These are phyloP conservation scores for Colletotrichum cuscutae DNA, from an alignment of 2,329 filamentous ascomycete species.

Conservation along the genomic window DNA sequence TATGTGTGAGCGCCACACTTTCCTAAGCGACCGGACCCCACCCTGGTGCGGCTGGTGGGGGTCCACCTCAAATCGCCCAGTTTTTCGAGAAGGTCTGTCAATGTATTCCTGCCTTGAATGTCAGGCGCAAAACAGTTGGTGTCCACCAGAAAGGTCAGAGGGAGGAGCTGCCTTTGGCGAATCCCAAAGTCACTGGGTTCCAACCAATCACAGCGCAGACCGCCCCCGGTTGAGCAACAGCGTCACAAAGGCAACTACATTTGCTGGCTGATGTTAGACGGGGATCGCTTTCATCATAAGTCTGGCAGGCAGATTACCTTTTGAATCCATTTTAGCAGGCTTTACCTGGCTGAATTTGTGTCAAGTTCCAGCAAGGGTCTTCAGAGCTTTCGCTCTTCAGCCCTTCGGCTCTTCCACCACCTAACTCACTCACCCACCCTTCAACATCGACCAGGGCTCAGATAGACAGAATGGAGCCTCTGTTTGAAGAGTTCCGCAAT, in stretches of 20 bases:
- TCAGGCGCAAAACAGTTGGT: neutral
- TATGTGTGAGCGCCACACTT: slow-evolving; percentile 6
- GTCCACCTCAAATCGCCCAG: neutral
- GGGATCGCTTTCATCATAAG: neutral
- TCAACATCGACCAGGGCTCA: neutral
- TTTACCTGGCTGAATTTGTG: too few relatives aligned
- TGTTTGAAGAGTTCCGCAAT: slow-evolving; percentile 78
- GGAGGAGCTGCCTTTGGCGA: neutral
- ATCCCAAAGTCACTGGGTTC: neutral
- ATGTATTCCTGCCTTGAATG: neutral
- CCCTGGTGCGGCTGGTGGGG: slow-evolving; percentile 2
- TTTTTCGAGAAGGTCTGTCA: neutral
- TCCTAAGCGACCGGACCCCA: slow-evolving; percentile 16
- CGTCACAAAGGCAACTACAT: slow-evolving; percentile 18
- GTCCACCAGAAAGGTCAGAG: neutral
- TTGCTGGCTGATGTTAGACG: neutral
- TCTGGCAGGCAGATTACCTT: neutral
- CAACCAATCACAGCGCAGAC: slow-evolving; percentile 22
- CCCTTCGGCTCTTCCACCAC: neutral
- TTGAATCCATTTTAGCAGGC: neutral
- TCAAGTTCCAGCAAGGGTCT: neutral
- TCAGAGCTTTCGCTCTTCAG: neutral
- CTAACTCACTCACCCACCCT: neutral
- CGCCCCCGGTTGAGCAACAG: neutral
- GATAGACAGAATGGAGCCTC: slow-evolving; percentile 69